Conservation (phyloP, 2,329 filamentous ascomycete species). For the Didymella keratinophila region DNA sequence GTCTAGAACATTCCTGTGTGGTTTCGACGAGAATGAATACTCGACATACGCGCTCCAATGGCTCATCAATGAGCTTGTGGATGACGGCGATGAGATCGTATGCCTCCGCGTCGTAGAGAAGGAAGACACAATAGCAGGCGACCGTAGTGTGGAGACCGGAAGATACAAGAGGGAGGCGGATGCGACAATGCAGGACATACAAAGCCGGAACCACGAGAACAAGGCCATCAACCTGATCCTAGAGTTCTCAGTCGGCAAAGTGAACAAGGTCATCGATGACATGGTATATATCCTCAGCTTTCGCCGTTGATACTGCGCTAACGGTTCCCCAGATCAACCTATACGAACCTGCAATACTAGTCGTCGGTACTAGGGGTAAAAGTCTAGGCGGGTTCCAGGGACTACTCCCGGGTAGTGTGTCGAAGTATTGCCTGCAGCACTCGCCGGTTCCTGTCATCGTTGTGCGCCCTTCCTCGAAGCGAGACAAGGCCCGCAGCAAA, state of each 20-base stretch:
- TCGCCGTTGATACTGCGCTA: conserved; percentile 14
- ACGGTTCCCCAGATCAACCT: conserved; percentile 74
- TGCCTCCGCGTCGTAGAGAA: conserved; percentile 89
- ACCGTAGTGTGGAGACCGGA: conserved; percentile 68
- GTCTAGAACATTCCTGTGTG: conserved; percentile 88
- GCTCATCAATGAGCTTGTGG: conserved; percentile 89
- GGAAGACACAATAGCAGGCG: conserved; percentile 73
- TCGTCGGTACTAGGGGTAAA: conserved; percentile 87
- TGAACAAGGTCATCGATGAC: conserved; percentile 88
- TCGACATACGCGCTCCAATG: conserved; percentile 92
- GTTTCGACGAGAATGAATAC: conserved; percentile 89
- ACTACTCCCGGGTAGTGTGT: conserved; percentile 85
- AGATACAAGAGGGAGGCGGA: conserved; percentile 80
- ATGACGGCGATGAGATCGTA: conserved; percentile 92
- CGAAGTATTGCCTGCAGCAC: conserved; percentile 93
- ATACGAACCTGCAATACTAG: conserved; percentile 88
- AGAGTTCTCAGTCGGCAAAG: conserved; percentile 87
- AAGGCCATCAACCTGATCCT: conserved; percentile 85
- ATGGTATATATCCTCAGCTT: conserved; percentile 66
- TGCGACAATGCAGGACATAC: conserved; percentile 75
- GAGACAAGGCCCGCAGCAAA: conserved; percentile 89
- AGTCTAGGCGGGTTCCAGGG: conserved; percentile 87
- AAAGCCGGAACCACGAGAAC: conserved; percentile 80
- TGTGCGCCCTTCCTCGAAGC: conserved; percentile 84
- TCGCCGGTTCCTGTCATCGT: conserved; percentile 93